phyloP scores from a whole-genome alignment of 345 rosid genomes.

The Psidium guajava region DNA sequence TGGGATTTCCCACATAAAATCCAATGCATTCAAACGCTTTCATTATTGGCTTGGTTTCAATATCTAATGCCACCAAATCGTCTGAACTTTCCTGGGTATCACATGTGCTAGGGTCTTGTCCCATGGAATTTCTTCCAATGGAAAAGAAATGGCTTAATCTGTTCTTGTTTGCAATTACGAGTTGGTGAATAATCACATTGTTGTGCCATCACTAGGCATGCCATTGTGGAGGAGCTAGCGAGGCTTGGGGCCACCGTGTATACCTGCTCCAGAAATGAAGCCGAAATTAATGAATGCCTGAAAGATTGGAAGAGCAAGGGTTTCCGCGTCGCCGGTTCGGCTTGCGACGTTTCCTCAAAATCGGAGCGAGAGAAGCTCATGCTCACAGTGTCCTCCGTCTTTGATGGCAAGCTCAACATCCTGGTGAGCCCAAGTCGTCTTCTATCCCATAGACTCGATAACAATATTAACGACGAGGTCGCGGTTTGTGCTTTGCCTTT shows the following conservation, averaged over 20 bases:
- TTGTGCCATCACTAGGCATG: conserved; percentile 22
- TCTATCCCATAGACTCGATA: neutral
- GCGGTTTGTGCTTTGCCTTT: neutral
- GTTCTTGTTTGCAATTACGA: neutral
- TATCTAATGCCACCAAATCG: neutral
- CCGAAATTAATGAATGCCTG: conserved; percentile 37
- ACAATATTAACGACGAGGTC: neutral
- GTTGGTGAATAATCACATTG: neutral
- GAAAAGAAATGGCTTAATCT: neutral
- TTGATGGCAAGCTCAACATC: conserved; percentile 44
- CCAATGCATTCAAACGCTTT: neutral
- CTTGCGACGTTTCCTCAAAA: conserved; percentile 33
- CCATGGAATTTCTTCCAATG: neutral
- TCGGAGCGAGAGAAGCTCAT: conserved; percentile 37
- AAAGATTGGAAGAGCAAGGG: conserved; percentile 22
- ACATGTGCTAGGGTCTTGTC: neutral
- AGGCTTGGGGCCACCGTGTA: conserved; percentile 45
- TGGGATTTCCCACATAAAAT: neutral
- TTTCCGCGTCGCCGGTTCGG: conserved; percentile 24
- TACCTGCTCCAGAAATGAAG: conserved; percentile 53
- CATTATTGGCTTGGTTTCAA: neutral
- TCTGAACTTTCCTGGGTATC: neutral
- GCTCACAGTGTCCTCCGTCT: conserved; percentile 23
- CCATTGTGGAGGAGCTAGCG: conserved; percentile 35
- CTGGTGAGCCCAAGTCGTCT: conserved; percentile 22